Evolutionary conservation across 768 basidiomycete species (phyloP).

Genomic region (Tulasnella sp.): DNA sequence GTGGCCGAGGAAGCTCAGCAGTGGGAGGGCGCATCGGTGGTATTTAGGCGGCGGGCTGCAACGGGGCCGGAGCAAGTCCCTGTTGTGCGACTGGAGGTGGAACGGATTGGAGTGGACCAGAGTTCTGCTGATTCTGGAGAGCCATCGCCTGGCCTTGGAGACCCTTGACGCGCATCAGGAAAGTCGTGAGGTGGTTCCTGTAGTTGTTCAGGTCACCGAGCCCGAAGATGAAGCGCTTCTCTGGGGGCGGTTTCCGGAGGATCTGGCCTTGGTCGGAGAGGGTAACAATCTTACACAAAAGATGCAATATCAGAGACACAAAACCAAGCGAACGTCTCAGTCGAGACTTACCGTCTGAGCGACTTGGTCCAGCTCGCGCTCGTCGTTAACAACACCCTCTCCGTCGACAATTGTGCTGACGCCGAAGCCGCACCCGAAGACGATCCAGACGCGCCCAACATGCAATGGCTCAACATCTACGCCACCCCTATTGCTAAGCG

Average conservation of each 20-base stretch:
- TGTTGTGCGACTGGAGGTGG: background rate
- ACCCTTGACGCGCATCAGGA: slow-evolving; percentile 17
- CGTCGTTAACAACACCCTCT: slow-evolving; percentile 28
- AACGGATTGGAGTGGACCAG: background rate
- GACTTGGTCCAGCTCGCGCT: slow-evolving; percentile 10
- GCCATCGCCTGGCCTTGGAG: background rate
- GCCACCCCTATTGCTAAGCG: slow-evolving; percentile 9
- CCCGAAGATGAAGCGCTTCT: slow-evolving; percentile 18
- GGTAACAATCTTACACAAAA: background rate
- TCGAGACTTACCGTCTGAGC: background rate
- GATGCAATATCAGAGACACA: background rate
- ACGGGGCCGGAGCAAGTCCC: background rate
- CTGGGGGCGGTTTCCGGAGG: background rate
- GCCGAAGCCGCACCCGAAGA: background rate
- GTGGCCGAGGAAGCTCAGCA: slow-evolving; percentile 5
- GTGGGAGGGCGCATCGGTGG: slow-evolving; percentile 6
- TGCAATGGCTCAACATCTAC: slow-evolving; percentile 14
- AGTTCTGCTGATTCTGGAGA: background rate
- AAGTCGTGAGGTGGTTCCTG: background rate
- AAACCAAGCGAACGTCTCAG: background rate
- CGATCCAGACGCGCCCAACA: background rate
- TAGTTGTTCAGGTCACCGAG: slow-evolving; percentile 1
- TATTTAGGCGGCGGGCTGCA: background rate
- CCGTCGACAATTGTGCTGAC: background rate
- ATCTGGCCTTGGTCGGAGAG: slow-evolving; percentile 9